Evolutionary conservation across 345 rosid genomes (phyloP).

Genomic region (Eucalyptus marginata): DNA sequence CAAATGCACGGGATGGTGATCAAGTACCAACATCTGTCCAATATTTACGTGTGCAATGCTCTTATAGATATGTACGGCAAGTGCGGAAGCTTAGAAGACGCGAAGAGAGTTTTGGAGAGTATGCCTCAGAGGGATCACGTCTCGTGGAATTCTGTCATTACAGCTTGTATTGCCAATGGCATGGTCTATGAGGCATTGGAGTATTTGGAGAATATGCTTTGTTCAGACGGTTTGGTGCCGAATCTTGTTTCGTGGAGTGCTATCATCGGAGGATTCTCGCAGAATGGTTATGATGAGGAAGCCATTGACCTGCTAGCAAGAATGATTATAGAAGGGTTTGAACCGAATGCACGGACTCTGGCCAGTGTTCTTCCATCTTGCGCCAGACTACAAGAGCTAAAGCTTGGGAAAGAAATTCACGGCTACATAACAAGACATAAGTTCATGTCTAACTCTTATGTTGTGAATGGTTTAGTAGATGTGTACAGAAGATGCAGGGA

Average conservation of each 20-base stretch:
- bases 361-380: constrained; percentile 63
- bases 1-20: constrained; percentile 30
- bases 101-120: constrained; percentile 16
- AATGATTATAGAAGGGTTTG: constrained; percentile 37
- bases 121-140: constrained; percentile 29
- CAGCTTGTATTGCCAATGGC: constrained; percentile 40
- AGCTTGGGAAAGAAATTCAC: constrained; percentile 38
- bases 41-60: constrained; percentile 34
- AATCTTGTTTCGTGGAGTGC: constrained; percentile 62
- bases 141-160: constrained; percentile 43
- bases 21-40: constrained; percentile 16
- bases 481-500: constrained; percentile 50
- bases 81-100: constrained; percentile 31
- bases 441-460: constrained; percentile 26
- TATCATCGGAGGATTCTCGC: constrained; percentile 46
- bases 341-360: constrained; percentile 45
- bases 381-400: constrained; percentile 34
- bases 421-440: constrained; percentile 37
- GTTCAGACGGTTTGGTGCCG: constrained; percentile 7
- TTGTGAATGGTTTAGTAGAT: constrained; percentile 52
- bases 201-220: constrained; percentile 22
- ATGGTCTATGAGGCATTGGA: constrained; percentile 22
- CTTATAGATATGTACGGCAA: constrained; percentile 47
- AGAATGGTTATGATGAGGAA: constrained; percentile 36
- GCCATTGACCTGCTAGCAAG: constrained; percentile 26